Percentiles rank a stretch among this genome's conserved stretches.
phyloP scores from a whole-genome alignment of 2,329 filamentous ascomycete species.

The Pseudogymnoascus destructans region DNA sequence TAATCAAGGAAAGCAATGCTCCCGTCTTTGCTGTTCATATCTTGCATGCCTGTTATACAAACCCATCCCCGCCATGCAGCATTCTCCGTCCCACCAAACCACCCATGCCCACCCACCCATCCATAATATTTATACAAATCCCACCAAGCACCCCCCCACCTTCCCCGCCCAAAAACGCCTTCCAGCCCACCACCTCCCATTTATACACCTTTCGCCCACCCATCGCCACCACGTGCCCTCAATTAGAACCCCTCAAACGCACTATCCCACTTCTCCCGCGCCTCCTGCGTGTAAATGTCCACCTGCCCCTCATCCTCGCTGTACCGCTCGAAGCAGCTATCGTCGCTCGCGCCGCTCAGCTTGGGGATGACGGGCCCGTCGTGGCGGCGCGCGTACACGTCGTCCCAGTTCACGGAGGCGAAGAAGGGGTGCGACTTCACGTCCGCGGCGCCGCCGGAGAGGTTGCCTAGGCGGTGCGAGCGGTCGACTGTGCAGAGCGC shows the following conservation, averaged over 20 bases:
- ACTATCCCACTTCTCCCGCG: conserved; percentile 55
- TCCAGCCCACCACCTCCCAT: neutral
- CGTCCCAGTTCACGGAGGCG: conserved; percentile 58
- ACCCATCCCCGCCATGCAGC: neutral
- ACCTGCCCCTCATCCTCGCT: conserved; percentile 51
- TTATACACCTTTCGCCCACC: neutral
- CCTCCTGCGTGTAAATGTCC: conserved; percentile 49
- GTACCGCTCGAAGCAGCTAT: conserved; percentile 71
- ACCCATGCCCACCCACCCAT: neutral
- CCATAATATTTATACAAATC: conserved; percentile 6
- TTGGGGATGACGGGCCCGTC: conserved; percentile 65
- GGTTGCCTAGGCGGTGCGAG: conserved; percentile 64
- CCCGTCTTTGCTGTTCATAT: neutral
- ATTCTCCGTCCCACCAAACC: neutral
- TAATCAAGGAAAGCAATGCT: neutral
- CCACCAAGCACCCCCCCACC: neutral
- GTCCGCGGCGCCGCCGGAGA: conserved; percentile 55
- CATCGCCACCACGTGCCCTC: neutral
- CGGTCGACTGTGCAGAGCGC: conserved; percentile 69
- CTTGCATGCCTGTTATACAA: conserved; percentile 2
- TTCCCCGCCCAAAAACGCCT: conserved; percentile 5
- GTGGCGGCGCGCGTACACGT: conserved; percentile 48
- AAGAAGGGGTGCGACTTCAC: conserved; percentile 73
- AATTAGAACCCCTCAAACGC: conserved; percentile 57
- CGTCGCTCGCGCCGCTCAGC: conserved; percentile 57